phyloP scores from a whole-genome alignment of 2,329 filamentous ascomycete genomes.

The Microdochium trichocladiopsis region DNA sequence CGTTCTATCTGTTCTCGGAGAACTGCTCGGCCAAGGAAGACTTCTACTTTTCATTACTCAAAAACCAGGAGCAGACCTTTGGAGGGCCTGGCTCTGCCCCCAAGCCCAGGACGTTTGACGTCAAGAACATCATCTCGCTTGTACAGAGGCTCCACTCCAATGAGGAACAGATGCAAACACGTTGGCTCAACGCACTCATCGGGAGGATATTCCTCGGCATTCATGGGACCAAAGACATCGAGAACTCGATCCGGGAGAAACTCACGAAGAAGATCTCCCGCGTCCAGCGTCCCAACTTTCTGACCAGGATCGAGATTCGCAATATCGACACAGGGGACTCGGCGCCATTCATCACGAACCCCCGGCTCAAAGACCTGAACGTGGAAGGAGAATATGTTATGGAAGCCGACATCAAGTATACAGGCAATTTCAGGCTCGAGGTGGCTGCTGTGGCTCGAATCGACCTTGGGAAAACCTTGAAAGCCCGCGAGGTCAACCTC shows the following conservation, averaged over 20 bases:
- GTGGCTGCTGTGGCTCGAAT: constrained; percentile 90
- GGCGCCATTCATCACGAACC: constrained; percentile 83
- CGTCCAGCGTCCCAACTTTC: constrained; percentile 85
- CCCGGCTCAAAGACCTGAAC: constrained; percentile 79
- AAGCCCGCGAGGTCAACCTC: constrained; percentile 81
- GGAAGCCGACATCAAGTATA: constrained; percentile 83
- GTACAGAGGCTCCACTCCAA: constrained; percentile 88
- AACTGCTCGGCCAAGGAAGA: constrained; percentile 97
- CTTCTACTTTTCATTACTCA: constrained; percentile 89
- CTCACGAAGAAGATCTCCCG: constrained; percentile 94
- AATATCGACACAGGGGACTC: constrained; percentile 81
- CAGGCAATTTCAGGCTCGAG: constrained; percentile 81
- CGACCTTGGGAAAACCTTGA: constrained; percentile 82
- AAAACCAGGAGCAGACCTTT: constrained; percentile 69
- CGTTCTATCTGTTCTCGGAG: constrained; percentile 91
- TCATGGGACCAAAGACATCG: constrained; percentile 77
- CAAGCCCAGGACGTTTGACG: constrained; percentile 68
- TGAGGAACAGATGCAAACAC: constrained; percentile 81
- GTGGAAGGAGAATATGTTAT: constrained; percentile 85
- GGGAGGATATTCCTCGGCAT: constrained; percentile 83
- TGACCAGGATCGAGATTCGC: constrained; percentile 76
- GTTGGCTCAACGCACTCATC: constrained; percentile 89
- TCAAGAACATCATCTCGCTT: constrained; percentile 79
- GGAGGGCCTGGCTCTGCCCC: constrained; percentile 52
- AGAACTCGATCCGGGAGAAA: constrained; percentile 73